Evolutionary conservation across 2,329 filamentous ascomycete species (phyloP).

Genomic region (Diaporthe australafricana): DNA sequence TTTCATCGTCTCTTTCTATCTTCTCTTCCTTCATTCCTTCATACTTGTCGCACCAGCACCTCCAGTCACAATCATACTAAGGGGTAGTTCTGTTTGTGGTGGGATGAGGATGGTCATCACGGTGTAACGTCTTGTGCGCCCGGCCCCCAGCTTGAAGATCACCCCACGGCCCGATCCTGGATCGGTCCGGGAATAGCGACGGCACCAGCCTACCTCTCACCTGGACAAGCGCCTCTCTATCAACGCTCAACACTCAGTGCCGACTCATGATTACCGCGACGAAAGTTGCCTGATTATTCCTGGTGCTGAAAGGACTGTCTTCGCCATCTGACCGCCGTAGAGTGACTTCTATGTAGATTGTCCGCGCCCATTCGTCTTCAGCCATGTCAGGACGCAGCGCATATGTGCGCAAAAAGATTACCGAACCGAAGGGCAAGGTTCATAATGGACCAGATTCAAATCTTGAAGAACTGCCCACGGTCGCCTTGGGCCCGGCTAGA

Average conservation of each 20-base stretch:
- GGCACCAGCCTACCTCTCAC: constrained; percentile 32
- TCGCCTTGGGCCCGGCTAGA: constrained; percentile 42
- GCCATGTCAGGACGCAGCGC: constrained; percentile 69
- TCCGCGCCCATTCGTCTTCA: not conserved
- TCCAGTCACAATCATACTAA: not conserved
- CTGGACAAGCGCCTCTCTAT: not conserved
- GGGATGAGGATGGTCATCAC: constrained; percentile 1
- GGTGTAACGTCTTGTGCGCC: constrained; percentile 15
- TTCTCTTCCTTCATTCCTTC: not conserved
- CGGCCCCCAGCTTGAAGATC: constrained; percentile 21
- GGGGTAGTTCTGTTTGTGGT: not conserved
- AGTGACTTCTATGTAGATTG: not conserved
- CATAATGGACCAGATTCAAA: constrained; percentile 39
- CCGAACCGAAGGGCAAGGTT: constrained; percentile 54
- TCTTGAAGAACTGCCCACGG: constrained; percentile 50
- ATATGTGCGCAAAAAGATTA: constrained; percentile 69
- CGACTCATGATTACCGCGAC: constrained; percentile 3
- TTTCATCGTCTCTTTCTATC: not conserved
- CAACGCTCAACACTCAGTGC: not conserved
- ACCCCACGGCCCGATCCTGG: constrained; percentile 18
- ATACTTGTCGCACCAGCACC: not conserved
- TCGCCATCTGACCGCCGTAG: not conserved
- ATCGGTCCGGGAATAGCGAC: constrained; percentile 4
- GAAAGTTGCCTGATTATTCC: not conserved
- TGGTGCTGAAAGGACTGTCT: not conserved